These are phyloP conservation scores for Candida schatavii DNA, from an alignment of 805 yeast species.

Conservation along the genomic window DNA sequence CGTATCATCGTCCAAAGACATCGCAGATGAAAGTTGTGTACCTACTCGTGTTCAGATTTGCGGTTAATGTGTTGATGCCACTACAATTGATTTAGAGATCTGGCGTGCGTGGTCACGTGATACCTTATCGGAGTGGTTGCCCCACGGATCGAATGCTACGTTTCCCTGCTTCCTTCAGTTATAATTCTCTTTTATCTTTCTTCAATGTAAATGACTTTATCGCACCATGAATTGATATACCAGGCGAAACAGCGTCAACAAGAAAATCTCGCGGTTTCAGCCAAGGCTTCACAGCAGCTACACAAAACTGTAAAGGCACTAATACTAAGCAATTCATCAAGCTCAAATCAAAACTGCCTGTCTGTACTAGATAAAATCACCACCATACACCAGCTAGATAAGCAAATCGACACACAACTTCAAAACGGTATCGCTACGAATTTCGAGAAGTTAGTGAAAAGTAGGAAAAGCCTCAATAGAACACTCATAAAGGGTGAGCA, in stretches of 20 bases:
- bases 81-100: too few species aligned
- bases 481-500: constrained; percentile 13
- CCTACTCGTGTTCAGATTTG: too few species aligned
- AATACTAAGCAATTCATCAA: constrained; percentile 23
- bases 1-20: constrained; percentile 7
- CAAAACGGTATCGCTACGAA: constrained; percentile 29
- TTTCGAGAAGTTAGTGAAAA: constrained; percentile 23
- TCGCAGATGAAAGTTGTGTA: too few species aligned
- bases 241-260: constrained; percentile 36
- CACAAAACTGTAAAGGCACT: constrained; percentile 20
- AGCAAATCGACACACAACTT: constrained; percentile 36
- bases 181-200: too few species aligned
- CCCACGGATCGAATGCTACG: too few species aligned
- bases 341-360: constrained; percentile 8
- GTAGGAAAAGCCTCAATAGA: constrained; percentile 22
- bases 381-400: constrained; percentile 38
- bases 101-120: too few species aligned
- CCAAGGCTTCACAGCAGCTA: constrained; percentile 25
- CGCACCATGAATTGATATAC: constrained; percentile 25
- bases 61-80: too few species aligned
- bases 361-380: constrained; percentile 33
- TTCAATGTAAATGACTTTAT: too few species aligned
- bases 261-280: constrained; percentile 23
- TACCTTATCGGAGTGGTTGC: too few species aligned
- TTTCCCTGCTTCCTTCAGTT: too few species aligned